phyloP scores from a whole-genome alignment of 129 eudicot genomes.

The Flaveria bidentis region DNA sequence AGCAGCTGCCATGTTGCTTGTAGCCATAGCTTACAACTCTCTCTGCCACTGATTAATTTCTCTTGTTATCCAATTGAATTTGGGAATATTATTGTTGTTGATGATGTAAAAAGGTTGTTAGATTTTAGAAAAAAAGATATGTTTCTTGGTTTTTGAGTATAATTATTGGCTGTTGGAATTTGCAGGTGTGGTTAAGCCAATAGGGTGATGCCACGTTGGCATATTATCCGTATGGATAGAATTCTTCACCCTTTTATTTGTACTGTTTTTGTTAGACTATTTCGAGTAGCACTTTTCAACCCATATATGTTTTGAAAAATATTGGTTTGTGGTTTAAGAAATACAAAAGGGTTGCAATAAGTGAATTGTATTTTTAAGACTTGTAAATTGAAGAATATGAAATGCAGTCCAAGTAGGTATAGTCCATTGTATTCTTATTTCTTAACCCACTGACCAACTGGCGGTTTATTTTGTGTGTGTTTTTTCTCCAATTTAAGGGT shows the following conservation, averaged over 20 bases:
- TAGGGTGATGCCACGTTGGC: background rate
- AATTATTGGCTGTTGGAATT: background rate
- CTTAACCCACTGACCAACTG: background rate
- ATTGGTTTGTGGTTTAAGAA: background rate
- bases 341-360: background rate
- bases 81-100: background rate
- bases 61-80: background rate
- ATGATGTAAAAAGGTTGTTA: background rate
- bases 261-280: background rate
- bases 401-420: background rate
- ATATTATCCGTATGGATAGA: slow-evolving; percentile 1
- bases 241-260: background rate
- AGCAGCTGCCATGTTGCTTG: background rate
- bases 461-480: background rate
- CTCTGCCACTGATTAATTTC: background rate
- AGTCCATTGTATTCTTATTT: background rate
- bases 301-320: background rate
- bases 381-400: background rate
- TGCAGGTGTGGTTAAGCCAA: slow-evolving; percentile 6
- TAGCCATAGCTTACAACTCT: background rate
- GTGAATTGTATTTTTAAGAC: background rate
- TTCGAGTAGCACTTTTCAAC: too few species aligned
- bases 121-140: background rate
- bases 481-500: too few species aligned
- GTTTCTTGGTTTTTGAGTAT: background rate